phyloP scores from a whole-genome alignment of 148 eudicot species.

The Selenicereus undatus region DNA sequence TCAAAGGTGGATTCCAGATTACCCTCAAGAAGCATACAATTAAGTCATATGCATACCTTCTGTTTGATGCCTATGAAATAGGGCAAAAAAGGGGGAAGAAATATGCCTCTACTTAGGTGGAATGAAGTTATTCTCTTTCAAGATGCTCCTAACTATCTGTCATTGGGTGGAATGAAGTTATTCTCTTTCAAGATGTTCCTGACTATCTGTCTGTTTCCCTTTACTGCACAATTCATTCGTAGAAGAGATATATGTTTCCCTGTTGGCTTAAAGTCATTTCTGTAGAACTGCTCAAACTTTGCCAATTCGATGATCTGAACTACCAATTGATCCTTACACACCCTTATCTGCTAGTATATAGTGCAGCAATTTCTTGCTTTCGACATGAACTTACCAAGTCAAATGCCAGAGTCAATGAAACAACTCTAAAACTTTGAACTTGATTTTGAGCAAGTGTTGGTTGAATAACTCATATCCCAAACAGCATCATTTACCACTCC shows the following conservation, averaged over 20 bases:
- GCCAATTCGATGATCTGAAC: background rate
- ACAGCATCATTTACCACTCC: background rate
- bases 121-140: background rate
- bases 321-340: background rate
- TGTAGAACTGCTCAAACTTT: background rate
- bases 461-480: background rate
- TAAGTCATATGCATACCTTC: background rate
- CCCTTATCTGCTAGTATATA: background rate
- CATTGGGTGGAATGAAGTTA: no score
- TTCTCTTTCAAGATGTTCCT: background rate
- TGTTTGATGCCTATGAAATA: slow-evolving; percentile 1
- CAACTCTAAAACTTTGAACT: background rate
- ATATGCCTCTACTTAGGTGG: background rate
- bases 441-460: background rate
- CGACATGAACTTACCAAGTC: no score
- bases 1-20: background rate
- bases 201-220: background rate
- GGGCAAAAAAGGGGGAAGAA: background rate
- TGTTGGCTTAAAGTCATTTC: no score
- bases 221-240: background rate
- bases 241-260: background rate
- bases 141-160: background rate
- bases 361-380: background rate
- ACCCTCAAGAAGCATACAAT: background rate
- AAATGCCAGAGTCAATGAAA: background rate